Percentiles rank a stretch among this genome's conserved stretches.
Conservation (phyloP, 208 protist species). For the Trypanosoma brucei region DNA sequence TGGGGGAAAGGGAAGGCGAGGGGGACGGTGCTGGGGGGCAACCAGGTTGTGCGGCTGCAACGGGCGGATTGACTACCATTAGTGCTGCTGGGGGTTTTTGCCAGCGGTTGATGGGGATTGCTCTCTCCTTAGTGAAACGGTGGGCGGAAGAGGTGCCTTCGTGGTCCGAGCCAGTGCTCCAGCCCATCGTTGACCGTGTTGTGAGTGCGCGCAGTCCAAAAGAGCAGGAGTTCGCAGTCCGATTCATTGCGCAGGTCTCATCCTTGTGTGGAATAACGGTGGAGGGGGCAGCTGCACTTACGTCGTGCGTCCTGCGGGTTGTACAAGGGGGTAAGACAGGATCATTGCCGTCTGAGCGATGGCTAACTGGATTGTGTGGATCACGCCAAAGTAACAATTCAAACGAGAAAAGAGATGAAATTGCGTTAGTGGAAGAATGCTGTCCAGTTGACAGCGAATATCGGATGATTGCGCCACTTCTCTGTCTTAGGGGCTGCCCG, state of each 20-base stretch:
- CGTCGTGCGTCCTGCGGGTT: conserved; percentile 9
- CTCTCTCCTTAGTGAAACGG: conserved; percentile 10
- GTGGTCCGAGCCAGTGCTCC: conserved; percentile 7
- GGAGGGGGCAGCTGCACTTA: conserved; percentile 9
- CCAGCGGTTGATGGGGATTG: conserved; percentile 8
- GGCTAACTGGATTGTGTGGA: conserved; percentile 5
- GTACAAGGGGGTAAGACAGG: conserved; percentile 6
- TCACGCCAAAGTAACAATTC: background rate
- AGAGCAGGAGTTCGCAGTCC: conserved; percentile 20
- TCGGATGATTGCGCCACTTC: conserved; percentile 39
- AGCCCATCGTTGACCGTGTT: conserved; percentile 5
- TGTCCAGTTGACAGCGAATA: conserved; percentile 17
- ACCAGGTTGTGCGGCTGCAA: background rate
- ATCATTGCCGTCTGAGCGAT: background rate
- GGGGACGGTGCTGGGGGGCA: background rate
- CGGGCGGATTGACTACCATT: background rate
- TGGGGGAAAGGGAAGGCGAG: background rate
- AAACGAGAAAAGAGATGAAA: background rate
- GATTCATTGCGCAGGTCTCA: conserved; percentile 13
- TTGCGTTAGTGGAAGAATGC: background rate
- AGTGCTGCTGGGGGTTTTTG: background rate
- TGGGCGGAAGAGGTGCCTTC: conserved; percentile 14
- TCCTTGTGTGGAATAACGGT: conserved; percentile 10
- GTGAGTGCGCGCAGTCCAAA: conserved; percentile 11
- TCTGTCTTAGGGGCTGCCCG: conserved; percentile 50